Evolutionary conservation across 164 flowering plant species (phyloP).

Genomic region (Vitis riparia): DNA sequence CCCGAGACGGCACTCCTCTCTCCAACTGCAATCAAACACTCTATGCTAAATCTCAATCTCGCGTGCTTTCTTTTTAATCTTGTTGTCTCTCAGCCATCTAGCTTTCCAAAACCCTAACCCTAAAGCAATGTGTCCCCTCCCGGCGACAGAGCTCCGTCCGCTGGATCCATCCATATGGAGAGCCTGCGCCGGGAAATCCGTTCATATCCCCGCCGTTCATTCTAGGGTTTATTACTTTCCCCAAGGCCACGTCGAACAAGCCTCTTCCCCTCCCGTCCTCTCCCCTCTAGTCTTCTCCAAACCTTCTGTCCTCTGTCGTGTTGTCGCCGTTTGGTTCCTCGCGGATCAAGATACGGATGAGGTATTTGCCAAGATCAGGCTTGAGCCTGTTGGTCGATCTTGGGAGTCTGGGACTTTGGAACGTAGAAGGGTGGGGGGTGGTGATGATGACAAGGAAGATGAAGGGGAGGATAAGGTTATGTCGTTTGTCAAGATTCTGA

Average conservation of each 20-base stretch:
- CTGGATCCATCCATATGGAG: slow-evolving; percentile 62
- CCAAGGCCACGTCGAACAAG: slow-evolving; percentile 69
- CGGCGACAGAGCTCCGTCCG: slow-evolving; percentile 10
- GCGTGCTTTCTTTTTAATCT: background rate
- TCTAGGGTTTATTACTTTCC: slow-evolving; percentile 83
- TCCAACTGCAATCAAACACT: slow-evolving; percentile 1
- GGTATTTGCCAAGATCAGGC: slow-evolving; percentile 42
- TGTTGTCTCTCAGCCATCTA: background rate
- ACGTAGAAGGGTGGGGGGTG: background rate
- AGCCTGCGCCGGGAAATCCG: slow-evolving; percentile 59
- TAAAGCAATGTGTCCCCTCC: slow-evolving; percentile 11
- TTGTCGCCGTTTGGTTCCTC: slow-evolving; percentile 35
- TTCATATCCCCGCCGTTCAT: slow-evolving; percentile 39
- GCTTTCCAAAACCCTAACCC: slow-evolving; percentile 10
- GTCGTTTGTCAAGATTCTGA: slow-evolving; percentile 60
- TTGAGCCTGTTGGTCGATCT: slow-evolving; percentile 24
- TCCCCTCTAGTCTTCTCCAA: slow-evolving; percentile 14
- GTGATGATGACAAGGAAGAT: background rate
- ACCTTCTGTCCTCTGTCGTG: slow-evolving; percentile 36
- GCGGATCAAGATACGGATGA: slow-evolving; percentile 58
- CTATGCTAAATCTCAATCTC: background rate
- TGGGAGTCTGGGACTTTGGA: too few relatives aligned
- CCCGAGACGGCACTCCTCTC: slow-evolving; percentile 18
- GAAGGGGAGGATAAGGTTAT: slow-evolving; percentile 19
- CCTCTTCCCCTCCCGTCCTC: slow-evolving; percentile 17